phyloP scores from a whole-genome alignment of 805 yeast genomes.

The Starmerella bombicola region DNA sequence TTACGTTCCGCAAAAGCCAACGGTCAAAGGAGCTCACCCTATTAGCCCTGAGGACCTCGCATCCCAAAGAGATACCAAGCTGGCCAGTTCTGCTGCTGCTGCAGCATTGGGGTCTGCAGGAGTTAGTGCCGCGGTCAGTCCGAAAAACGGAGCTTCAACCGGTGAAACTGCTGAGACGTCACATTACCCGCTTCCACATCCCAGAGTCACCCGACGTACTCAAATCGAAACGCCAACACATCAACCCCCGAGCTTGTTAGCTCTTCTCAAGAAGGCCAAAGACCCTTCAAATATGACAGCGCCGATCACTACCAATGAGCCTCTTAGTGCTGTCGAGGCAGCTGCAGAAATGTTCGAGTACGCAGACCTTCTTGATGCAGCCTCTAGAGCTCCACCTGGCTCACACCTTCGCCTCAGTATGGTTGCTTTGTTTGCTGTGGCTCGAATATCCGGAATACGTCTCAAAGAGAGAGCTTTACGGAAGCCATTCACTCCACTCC shows the following conservation, averaged over 20 bases:
- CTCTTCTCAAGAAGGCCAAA: conserved; percentile 74
- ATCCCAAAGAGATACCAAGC: neutral
- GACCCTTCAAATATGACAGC: conserved; percentile 60
- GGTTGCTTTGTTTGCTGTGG: conserved; percentile 72
- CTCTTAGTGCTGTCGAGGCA: conserved; percentile 67
- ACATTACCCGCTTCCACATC: conserved; percentile 55
- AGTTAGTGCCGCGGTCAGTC: neutral
- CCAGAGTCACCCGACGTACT: conserved; percentile 39
- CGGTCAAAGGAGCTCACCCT: neutral
- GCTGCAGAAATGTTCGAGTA: conserved; percentile 74
- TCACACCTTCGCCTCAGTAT: conserved; percentile 46
- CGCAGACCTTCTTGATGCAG: conserved; percentile 49
- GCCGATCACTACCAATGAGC: conserved; percentile 94
- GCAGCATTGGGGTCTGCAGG: neutral
- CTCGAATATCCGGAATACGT: conserved; percentile 57
- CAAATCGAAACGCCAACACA: conserved; percentile 45
- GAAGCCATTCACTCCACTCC: conserved; percentile 87
- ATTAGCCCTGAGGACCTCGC: too few relatives aligned
- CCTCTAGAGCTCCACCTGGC: conserved; percentile 37
- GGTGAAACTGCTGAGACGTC: conserved; percentile 18
- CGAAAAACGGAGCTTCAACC: neutral
- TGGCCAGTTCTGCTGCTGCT: neutral
- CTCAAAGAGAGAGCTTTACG: conserved; percentile 63
- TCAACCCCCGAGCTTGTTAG: conserved; percentile 70
- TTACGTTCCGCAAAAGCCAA: conserved; percentile 7